Percentiles rank a stretch among this genome's conserved stretches.
These are phyloP conservation scores for Diutina rugosa DNA, from an alignment of 1,139 yeast genomes.

Conservation along the genomic window DNA sequence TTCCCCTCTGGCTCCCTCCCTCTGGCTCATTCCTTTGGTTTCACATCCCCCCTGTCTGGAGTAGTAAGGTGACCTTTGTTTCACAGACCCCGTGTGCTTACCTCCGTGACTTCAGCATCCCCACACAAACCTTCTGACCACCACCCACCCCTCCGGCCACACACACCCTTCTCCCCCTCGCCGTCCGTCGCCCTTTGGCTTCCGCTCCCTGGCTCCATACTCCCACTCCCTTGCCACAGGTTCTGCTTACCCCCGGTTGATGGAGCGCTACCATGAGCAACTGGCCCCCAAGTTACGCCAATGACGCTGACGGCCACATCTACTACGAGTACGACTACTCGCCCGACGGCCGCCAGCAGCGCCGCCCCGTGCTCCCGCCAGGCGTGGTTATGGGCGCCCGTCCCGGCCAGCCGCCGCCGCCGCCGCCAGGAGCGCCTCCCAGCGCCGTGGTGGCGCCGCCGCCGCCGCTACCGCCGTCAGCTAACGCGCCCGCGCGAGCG, in stretches of 20 bases:
- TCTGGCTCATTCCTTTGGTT: too few relatives aligned
- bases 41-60: too few relatives aligned
- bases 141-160: too few relatives aligned
- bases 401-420: neutral
- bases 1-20: too few relatives aligned
- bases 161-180: too few relatives aligned
- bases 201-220: neutral
- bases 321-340: neutral
- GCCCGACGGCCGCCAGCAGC: neutral
- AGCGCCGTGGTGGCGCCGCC: neutral
- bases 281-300: neutral
- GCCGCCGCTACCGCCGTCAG: too few relatives aligned
- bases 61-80: too few relatives aligned
- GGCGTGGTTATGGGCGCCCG: neutral
- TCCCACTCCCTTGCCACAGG: neutral
- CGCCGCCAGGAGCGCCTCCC: neutral
- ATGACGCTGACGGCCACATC: neutral
- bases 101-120: neutral
- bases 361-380: neutral
- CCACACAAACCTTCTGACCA: neutral
- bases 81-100: neutral
- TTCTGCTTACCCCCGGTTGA: neutral
- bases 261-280: neutral
- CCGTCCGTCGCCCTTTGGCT: neutral
- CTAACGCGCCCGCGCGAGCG: neutral